Evolutionary conservation across 331 rosid genomes (phyloP).

Genomic region (Cydonia oblonga): DNA sequence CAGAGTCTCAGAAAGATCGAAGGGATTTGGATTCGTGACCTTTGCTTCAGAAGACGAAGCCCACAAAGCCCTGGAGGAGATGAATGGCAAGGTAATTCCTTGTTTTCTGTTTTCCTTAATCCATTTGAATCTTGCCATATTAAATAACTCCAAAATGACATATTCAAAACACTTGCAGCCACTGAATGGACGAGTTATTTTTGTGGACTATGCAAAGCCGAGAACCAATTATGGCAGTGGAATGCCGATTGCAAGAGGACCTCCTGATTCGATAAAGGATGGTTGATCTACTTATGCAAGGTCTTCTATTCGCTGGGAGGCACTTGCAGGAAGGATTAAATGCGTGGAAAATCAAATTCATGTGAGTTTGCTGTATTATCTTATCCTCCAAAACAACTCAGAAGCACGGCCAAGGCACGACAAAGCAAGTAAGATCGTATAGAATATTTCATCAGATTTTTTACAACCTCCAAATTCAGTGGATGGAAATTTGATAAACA

Average conservation of each 20-base stretch:
- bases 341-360: neutral
- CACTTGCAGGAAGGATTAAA: neutral
- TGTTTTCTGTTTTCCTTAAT: neutral
- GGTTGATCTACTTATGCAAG: neutral
- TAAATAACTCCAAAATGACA: conserved; percentile 1
- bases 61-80: conserved; percentile 51
- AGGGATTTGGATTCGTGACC: conserved; percentile 88
- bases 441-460: neutral
- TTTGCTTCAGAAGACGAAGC: conserved; percentile 81
- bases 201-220: conserved; percentile 77
- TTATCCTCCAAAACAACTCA: neutral
- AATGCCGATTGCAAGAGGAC: conserved; percentile 84
- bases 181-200: conserved; percentile 69
- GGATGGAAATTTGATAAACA: neutral
- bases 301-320: neutral
- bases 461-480: no score
- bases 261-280: conserved; percentile 39
- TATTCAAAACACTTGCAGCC: conserved; percentile 32
- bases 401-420: neutral
- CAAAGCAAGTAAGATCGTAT: neutral
- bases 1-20: conserved; percentile 64
- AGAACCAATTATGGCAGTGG: conserved; percentile 16
- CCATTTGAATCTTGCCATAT: neutral
- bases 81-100: conserved; percentile 69
- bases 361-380: neutral